These are phyloP conservation scores for Cladophialophora chaetospira DNA, from an alignment of 2,329 filamentous ascomycete genomes.

Conservation along the genomic window DNA sequence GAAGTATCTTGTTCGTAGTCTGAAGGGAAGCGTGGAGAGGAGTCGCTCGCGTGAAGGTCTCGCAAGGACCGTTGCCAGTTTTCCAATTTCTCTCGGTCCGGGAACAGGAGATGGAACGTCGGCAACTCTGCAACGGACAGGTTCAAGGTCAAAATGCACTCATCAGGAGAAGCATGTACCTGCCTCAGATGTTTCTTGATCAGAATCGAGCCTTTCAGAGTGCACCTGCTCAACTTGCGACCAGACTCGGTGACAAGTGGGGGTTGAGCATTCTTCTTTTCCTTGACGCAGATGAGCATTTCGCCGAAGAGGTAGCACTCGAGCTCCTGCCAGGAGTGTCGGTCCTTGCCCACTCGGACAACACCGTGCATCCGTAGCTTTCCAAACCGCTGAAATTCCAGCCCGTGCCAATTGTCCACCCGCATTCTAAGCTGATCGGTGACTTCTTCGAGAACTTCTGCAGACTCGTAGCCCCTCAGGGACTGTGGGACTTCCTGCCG, in stretches of 20 bases:
- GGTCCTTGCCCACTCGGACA: constrained; percentile 92
- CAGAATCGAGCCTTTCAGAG: constrained; percentile 92
- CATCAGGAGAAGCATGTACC: constrained; percentile 72
- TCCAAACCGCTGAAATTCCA: constrained; percentile 84
- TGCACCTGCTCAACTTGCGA: constrained; percentile 73
- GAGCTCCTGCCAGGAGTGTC: constrained; percentile 93
- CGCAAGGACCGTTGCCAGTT: constrained; percentile 85
- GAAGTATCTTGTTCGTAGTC: constrained; percentile 80
- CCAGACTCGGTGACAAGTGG: constrained; percentile 66
- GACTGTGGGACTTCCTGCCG: constrained; percentile 34
- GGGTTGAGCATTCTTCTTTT: constrained; percentile 74
- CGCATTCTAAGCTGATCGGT: constrained; percentile 80
- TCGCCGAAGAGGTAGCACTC: constrained; percentile 97
- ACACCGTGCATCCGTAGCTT: constrained; percentile 87
- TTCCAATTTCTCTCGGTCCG: constrained; percentile 79
- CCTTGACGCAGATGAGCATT: constrained; percentile 99
- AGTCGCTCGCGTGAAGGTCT: constrained; percentile 75
- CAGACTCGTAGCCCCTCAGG: constrained; percentile 62
- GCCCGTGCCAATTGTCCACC: constrained; percentile 98
- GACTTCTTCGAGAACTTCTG: constrained; percentile 77
- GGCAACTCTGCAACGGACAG: constrained; percentile 90
- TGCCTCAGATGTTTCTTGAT: constrained; percentile 98
- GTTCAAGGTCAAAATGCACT: constrained; percentile 82
- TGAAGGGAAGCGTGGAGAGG: constrained; percentile 59
- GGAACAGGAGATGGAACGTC: constrained; percentile 89